Conservation (phyloP, 2,329 filamentous ascomycete species). For the Colletotrichum liriopes region DNA sequence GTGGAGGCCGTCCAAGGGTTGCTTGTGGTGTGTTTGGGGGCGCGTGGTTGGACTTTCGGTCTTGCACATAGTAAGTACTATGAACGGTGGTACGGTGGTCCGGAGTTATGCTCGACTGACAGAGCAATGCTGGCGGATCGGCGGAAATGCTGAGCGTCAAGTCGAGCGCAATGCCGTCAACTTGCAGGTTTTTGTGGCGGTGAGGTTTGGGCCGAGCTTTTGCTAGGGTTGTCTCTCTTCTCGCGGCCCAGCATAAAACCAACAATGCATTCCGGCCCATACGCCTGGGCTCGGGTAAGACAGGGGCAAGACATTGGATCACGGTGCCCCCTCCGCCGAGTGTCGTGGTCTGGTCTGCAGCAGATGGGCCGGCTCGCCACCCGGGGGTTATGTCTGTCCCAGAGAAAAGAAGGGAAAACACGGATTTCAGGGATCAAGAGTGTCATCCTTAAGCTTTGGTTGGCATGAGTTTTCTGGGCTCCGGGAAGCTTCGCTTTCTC, state of each 20-base stretch:
- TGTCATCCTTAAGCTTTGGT: too few relatives aligned
- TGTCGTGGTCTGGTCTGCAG: neutral
- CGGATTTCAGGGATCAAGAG: too few relatives aligned
- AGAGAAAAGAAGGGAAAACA: neutral
- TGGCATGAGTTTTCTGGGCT: neutral
- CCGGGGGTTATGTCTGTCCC: neutral
- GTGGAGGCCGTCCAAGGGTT: slow-evolving; percentile 6
- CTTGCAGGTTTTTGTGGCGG: slow-evolving; percentile 8
- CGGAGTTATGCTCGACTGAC: too few relatives aligned
- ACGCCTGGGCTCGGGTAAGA: neutral
- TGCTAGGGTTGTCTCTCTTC: neutral
- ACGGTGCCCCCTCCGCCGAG: slow-evolving; percentile 1
- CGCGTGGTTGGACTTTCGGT: too few relatives aligned
- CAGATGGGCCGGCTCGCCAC: neutral
- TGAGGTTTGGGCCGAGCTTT: slow-evolving; percentile 24
- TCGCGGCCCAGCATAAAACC: too few relatives aligned
- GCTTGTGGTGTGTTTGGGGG: too few relatives aligned
- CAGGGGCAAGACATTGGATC: slow-evolving; percentile 4
- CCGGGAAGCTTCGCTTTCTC: neutral
- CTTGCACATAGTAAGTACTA: too few relatives aligned
- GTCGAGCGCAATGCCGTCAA: neutral
- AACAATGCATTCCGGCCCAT: too few relatives aligned
- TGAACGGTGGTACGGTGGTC: too few relatives aligned
- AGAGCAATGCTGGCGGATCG: too few relatives aligned
- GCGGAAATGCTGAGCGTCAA: too few relatives aligned